phyloP scores from a whole-genome alignment of 345 rosid genomes.

The Tarenaya hassleriana region DNA sequence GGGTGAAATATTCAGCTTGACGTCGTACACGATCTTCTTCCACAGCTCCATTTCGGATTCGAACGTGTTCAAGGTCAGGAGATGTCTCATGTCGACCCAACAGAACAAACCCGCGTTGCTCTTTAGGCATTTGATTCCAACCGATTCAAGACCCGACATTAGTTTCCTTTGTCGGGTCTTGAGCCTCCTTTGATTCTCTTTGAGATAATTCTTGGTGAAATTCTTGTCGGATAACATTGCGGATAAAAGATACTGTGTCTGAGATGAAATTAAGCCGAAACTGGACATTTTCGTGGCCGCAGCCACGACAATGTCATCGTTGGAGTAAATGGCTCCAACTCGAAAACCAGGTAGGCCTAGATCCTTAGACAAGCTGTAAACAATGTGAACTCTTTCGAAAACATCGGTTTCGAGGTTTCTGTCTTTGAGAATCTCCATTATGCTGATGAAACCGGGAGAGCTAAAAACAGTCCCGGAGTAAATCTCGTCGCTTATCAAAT shows the following conservation, averaged over 20 bases:
- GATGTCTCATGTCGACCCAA: slow-evolving; percentile 77
- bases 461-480: slow-evolving; percentile 64
- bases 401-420: slow-evolving; percentile 39
- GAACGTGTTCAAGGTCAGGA: slow-evolving; percentile 50
- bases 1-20: slow-evolving; percentile 51
- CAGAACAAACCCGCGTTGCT: slow-evolving; percentile 74
- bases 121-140: slow-evolving; percentile 52
- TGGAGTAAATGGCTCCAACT: slow-evolving; percentile 76
- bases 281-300: slow-evolving; percentile 88
- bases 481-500: slow-evolving; percentile 72
- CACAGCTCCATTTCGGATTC: slow-evolving; percentile 77
- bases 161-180: slow-evolving; percentile 40
- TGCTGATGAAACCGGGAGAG: slow-evolving; percentile 51
- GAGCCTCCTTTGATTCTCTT: slow-evolving; percentile 52
- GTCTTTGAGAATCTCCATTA: slow-evolving; percentile 57
- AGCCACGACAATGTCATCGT: slow-evolving; percentile 54
- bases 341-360: slow-evolving; percentile 89
- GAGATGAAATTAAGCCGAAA: slow-evolving; percentile 74
- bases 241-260: slow-evolving; percentile 66
- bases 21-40: slow-evolving; percentile 67
- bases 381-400: slow-evolving; percentile 54
- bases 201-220: slow-evolving; percentile 48
- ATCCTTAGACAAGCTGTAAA: slow-evolving; percentile 74
- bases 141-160: slow-evolving; percentile 49
- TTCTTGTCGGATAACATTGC: slow-evolving; percentile 58